phyloP scores from a whole-genome alignment of 2,329 filamentous ascomycete genomes.

The Diaporthe caulivora region DNA sequence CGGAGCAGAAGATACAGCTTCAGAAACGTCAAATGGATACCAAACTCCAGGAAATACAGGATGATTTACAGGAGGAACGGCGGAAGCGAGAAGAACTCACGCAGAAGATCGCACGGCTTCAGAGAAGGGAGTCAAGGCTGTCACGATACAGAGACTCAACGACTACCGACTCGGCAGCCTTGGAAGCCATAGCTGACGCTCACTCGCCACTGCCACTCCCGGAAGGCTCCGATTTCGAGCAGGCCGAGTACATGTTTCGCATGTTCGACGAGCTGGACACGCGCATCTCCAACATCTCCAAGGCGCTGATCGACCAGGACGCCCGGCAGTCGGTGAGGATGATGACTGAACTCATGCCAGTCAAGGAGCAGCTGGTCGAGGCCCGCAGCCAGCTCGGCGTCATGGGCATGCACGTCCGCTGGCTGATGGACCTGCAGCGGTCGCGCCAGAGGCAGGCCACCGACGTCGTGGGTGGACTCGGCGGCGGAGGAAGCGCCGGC shows the following conservation, averaged over 20 bases:
- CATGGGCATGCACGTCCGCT: conserved; percentile 70
- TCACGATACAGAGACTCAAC: background rate
- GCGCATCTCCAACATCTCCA: conserved; percentile 69
- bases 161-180: background rate
- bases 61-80: conserved; percentile 15
- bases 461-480: conserved; percentile 93
- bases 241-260: conserved; percentile 57
- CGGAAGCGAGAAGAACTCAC: conserved; percentile 20
- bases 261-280: conserved; percentile 65
- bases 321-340: conserved; percentile 71
- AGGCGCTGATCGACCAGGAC: conserved; percentile 69
- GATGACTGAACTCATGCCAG: conserved; percentile 71
- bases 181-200: background rate
- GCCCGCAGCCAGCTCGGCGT: conserved; percentile 68
- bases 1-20: conserved; percentile 27
- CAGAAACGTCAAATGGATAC: conserved; percentile 24
- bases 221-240: conserved; percentile 28
- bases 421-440: conserved; percentile 62
- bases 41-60: background rate
- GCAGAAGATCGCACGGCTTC: background rate
- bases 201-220: conserved; percentile 4
- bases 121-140: background rate
- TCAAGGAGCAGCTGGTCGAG: conserved; percentile 73
- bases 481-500: background rate
- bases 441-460: conserved; percentile 47